These are phyloP conservation scores for Cucumis cinereus DNA, from an alignment of 306 rosid species.

Conservation along the genomic window DNA sequence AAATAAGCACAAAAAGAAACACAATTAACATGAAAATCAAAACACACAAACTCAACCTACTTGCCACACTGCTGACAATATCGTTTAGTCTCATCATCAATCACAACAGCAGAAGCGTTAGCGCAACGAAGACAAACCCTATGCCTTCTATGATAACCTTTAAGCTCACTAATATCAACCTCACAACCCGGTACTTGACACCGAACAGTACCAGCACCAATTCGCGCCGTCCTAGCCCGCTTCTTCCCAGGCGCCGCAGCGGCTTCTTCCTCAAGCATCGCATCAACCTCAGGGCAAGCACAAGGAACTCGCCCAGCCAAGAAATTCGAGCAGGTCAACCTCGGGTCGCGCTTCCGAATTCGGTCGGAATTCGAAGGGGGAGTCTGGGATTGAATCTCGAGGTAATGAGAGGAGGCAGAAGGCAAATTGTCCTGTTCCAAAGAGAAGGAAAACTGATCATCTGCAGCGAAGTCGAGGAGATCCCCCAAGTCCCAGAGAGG, in stretches of 20 bases:
- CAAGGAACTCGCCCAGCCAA: constrained; percentile 85
- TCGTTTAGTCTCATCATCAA: constrained; percentile 57
- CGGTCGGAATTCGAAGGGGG: constrained; percentile 2
- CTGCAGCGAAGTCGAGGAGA: constrained; percentile 40
- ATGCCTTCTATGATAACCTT: constrained; percentile 82
- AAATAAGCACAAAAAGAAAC: neutral
- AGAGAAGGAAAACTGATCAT: constrained; percentile 18
- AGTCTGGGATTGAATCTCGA: neutral
- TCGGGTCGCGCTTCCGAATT: constrained; percentile 87
- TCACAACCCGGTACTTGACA: constrained; percentile 92
- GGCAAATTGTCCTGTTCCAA: constrained; percentile 9
- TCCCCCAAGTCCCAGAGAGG: constrained; percentile 46
- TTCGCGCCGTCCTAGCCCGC: constrained; percentile 39
- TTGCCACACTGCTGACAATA: constrained; percentile 99
- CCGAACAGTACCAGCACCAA: constrained; percentile 22
- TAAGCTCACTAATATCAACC: constrained; percentile 65
- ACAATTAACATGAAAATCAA: neutral
- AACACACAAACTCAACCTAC: constrained; percentile 25
- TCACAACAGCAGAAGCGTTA: constrained; percentile 39
- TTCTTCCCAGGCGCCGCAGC: constrained; percentile 50
- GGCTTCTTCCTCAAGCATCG: constrained; percentile 39
- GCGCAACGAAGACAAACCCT: constrained; percentile 88
- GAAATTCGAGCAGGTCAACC: constrained; percentile 65
- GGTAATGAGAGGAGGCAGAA: neutral
- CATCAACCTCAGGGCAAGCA: constrained; percentile 91